Percentiles rank a stretch among this genome's conserved stretches.
These are phyloP conservation scores for Calonectria pseudoreteaudii DNA, from an alignment of 2,329 filamentous ascomycete genomes.

Conservation along the genomic window DNA sequence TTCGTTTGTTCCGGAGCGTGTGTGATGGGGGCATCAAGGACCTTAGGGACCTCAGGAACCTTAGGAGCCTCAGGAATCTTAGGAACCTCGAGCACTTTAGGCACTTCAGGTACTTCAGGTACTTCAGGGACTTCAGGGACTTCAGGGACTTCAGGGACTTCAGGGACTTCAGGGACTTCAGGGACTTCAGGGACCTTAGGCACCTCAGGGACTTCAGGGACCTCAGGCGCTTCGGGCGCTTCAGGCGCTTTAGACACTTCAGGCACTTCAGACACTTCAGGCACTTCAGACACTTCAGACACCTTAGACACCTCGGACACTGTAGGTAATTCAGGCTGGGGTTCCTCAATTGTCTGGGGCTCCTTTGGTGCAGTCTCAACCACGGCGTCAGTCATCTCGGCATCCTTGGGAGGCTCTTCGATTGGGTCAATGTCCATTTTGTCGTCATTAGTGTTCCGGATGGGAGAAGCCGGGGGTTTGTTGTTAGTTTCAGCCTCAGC, in stretches of 20 bases:
- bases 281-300: too few relatives aligned
- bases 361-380: neutral
- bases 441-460: constrained; percentile 23
- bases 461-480: constrained; percentile 20
- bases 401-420: constrained; percentile 26
- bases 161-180: too few relatives aligned
- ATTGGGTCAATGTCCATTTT: constrained; percentile 37
- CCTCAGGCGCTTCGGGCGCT: too few relatives aligned
- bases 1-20: constrained; percentile 13
- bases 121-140: too few relatives aligned
- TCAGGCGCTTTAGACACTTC: too few relatives aligned
- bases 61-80: neutral
- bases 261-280: too few relatives aligned
- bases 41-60: neutral
- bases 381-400: constrained; percentile 33
- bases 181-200: too few relatives aligned
- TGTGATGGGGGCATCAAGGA: neutral
- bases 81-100: too few relatives aligned
- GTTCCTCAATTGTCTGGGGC: neutral
- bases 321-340: neutral
- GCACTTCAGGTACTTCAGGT: too few relatives aligned
- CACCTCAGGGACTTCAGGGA: too few relatives aligned
- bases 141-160: too few relatives aligned
- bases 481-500: constrained; percentile 15
- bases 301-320: too few relatives aligned